Evolutionary conservation across 345 rosid species (phyloP), one percentile per base, ranked within the genome.

Genomic region (Stellera chamaejasme): DNA sequence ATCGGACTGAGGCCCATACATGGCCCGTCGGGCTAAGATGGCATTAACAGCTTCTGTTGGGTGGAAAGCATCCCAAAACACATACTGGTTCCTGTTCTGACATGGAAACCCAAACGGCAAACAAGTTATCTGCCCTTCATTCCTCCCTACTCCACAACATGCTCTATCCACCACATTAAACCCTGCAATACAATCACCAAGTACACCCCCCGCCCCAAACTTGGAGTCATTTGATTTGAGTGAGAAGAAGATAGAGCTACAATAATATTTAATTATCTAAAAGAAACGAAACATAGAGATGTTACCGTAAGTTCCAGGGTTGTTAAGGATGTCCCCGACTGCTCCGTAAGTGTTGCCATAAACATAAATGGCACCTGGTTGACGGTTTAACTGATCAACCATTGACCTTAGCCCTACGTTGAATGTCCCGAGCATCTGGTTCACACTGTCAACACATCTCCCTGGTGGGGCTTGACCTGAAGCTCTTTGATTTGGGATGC

Each of bases 11-110:
- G 94, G 65, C 1, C 96, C 96, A 11, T 73, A 77, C 68, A 81
- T 77, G 15, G 96, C 92, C 54, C 86, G 70, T 42, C 68, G 72
- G 13, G 76, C 85, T 28, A 90, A 77, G 36, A 90, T 59, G 10
- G 70, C 68, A 51, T 70, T 75, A 0, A 78, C 95, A n/a, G 82
- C 84, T 61, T 87, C 78, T 11, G 97, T 90, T 19, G 92, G 97
- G 67, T 94, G 96, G 54, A 75, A 93, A 1, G 97, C 99, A 54
- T 93, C 96, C 99, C 99, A 93, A 51, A 89, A 90, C 23, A 83
- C 60, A 64, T 75, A 75, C 12, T 80, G 77, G 10, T 50, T 62
- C 49, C 92, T 69, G 53, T 83, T 75, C 0, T 55, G 13, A 47
- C 99, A 93, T 13, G 97, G 96, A 32, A 46, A 55, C 53, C 57